Evolutionary conservation across 2,329 filamentous ascomycete species (phyloP), one percentile per base, ranked within the genome.

Genomic region (Proliferodiscus dingleyae): DNA sequence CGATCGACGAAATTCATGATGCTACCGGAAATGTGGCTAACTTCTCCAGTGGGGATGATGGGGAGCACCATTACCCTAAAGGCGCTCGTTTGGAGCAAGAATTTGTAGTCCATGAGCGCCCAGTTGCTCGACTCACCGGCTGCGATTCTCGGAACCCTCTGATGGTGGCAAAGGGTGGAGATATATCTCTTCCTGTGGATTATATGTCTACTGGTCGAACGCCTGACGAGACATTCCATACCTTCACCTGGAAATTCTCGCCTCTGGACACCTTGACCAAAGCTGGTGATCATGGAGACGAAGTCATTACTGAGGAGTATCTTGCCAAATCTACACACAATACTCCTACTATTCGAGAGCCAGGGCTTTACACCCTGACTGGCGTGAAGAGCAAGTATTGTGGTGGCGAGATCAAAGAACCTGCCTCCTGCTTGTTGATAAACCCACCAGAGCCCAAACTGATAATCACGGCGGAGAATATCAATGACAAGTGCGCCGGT

Each of bases 401-500:
- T 61, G 74, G 81, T 26, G 93, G 93, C 37, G 90, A 97, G 57
- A 82, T 98, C 4, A 77, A 91, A 53, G 93, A 98, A 64, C 93
- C 93, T 22, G 87, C 91, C 2, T 93, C 90, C n/a, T 97, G 91
- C 64, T 74, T 95, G 47, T 71, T 98, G 43, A 75, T 94, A 54
- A 98, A 97, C 55, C 93, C 93, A 4, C 83, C 93, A 0, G 84
- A 95, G 66, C 93, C 93, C 8, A 80, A 84, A 45, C 66, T 98
- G 47, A 73, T 79, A 4, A 71, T 98, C 40, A 77, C 77, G 24
- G 75, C 81, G 5, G 86, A 95, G 57, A 84, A 89, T 51, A 89
- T 98, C 34, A 86, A 88, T 42, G 93, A 98, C 66, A 95, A 94
- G 63, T 98, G 93, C 64, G 91, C 90, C 28, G 89, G 90, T 38